phyloP scores from a whole-genome alignment of 352 stramenopile species.

The Globisporangium acanthophoron region DNA sequence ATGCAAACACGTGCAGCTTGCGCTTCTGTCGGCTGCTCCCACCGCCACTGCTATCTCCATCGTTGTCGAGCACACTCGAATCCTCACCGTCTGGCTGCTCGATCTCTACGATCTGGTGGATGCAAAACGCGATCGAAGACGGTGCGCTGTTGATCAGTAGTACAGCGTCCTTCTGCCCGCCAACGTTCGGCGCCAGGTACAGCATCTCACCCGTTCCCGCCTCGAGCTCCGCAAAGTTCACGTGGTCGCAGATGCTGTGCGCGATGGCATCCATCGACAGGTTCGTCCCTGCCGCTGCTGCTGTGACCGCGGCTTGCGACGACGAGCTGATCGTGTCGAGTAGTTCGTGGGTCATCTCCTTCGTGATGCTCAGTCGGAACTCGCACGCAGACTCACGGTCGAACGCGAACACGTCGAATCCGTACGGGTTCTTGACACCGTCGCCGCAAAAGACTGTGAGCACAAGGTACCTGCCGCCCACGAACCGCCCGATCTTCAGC shows the following conservation, averaged over 20 bases:
- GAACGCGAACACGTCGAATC: constrained; percentile 58
- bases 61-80: background rate
- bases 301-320: constrained; percentile 44
- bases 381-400: constrained; percentile 39
- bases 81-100: background rate
- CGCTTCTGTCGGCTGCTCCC: constrained; percentile 7
- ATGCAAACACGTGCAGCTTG: constrained; percentile 32
- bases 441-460: constrained; percentile 68
- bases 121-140: constrained; percentile 28
- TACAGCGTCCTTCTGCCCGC: constrained; percentile 11
- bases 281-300: constrained; percentile 60
- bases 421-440: constrained; percentile 57
- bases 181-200: constrained; percentile 34
- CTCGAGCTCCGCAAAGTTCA: constrained; percentile 41
- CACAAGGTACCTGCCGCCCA: constrained; percentile 57
- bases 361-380: constrained; percentile 48
- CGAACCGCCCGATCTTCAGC: constrained; percentile 59
- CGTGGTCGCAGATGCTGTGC: constrained; percentile 48
- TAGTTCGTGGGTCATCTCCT: constrained; percentile 56
- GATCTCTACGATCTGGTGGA: constrained; percentile 32
- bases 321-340: constrained; percentile 53
- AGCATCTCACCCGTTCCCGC: constrained; percentile 33
- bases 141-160: constrained; percentile 21
- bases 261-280: constrained; percentile 70
- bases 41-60: background rate